phyloP scores from a whole-genome alignment of 495 filamentous ascomycete species.

The Terfezia claveryi region DNA sequence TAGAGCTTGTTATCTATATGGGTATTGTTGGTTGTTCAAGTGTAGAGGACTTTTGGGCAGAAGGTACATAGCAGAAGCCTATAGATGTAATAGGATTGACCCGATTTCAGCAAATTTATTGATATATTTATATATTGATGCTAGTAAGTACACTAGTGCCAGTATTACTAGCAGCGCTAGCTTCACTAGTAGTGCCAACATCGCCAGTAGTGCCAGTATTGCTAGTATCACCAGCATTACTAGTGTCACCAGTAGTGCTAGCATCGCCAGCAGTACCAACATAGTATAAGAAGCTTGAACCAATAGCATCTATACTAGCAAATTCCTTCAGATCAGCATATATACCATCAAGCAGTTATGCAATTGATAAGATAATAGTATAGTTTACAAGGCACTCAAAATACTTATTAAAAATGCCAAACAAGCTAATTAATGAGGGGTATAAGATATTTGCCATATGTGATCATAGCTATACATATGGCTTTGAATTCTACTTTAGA shows the following conservation, averaged over 20 bases:
- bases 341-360: not conserved
- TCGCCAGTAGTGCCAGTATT: too few relatives aligned
- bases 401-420: not conserved
- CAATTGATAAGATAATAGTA: constrained; percentile 1
- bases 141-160: too few relatives aligned
- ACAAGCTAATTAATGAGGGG: not conserved
- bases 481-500: constrained; percentile 1
- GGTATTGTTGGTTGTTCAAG: not conserved
- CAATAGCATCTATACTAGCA: not conserved
- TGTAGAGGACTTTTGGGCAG: not conserved
- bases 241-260: too few relatives aligned
- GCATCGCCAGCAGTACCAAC: not conserved
- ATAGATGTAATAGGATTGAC: not conserved
- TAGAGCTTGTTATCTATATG: constrained; percentile 8
- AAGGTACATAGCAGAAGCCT: not conserved
- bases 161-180: not conserved
- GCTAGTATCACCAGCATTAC: too few relatives aligned
- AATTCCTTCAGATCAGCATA: not conserved
- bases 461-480: constrained; percentile 1
- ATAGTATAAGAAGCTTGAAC: not conserved
- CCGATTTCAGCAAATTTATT: not conserved
- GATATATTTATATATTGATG: not conserved
- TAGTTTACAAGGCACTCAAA: not conserved
- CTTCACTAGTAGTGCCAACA: not conserved
- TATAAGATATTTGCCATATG: constrained; percentile 5